Base-by-base conservation (phyloP, 768 basidiomycete species). In the Mycena galericulata region DNA sequence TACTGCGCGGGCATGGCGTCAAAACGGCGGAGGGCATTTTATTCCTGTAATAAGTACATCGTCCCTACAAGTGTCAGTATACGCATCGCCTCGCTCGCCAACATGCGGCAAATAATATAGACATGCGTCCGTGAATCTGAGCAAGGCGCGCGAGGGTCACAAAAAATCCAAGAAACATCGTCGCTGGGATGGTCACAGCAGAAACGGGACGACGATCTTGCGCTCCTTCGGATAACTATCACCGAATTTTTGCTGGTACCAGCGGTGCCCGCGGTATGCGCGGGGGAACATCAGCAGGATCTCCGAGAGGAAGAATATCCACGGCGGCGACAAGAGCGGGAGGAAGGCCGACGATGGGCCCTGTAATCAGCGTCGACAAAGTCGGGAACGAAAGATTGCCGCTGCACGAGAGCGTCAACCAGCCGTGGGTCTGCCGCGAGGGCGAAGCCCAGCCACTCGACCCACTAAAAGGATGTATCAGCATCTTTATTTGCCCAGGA, bases 361-460 rank as follows among this genome's bases (percentile, higher is more conserved):
- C n/a, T 26, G 49, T 18, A 10, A 56, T 74, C 70, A 75, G 8
- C 17, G 54, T 64, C 57, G 60, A 17, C 57, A 57, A 61, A 10
- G 74, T 72, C 38, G 75, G 46, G 10, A 58, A 80, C 76, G 50
- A 74, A 65, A 74, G 57, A 22, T 66, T 51, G 60, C 22, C 54
- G 38, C 58, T 36, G n/a, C 40, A 73, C 30, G 24, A 65, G 41
- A n/a, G 30, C 64, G 51, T 34, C n/a, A 62, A 60, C n/a, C 24
- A 57, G 24, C 57, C 62, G 60, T 1, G 90, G 88, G 7, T 88
- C 81, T 4, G 93, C 87, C 8, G 94, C 93, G 41, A 98, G 77
- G 2, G 94, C 92, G 77, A 92, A 98, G 10, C 93, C 95, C 12
- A 89, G 71, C 96, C 97, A 99, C 79, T 99, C 97, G 62, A 92